Evolutionary conservation across 768 basidiomycete species (phyloP).

Genomic region (Nidula microcarpa): DNA sequence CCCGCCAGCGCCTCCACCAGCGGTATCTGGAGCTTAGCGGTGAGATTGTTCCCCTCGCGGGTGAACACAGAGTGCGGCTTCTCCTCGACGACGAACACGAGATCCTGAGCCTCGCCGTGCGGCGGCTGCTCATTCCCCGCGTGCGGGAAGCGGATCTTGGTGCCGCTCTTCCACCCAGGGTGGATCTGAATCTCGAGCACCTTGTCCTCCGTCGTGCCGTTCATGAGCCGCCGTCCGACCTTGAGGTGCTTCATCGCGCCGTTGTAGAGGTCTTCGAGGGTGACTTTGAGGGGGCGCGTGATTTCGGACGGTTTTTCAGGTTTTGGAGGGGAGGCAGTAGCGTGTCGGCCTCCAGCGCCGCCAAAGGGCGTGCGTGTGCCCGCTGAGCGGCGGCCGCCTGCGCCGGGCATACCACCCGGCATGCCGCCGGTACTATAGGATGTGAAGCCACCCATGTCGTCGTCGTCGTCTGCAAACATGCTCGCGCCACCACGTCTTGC

Average conservation of each 20-base stretch:
- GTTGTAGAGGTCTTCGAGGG: conserved; percentile 81
- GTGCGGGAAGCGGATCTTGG: conserved; percentile 86
- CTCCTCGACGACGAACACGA: conserved; percentile 98
- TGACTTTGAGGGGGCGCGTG: conserved; percentile 77
- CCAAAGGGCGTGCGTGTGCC: conserved; percentile 14
- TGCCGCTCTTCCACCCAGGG: conserved; percentile 96
- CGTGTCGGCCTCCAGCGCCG: conserved; percentile 19
- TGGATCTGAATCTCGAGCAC: conserved; percentile 75
- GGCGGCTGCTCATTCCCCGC: conserved; percentile 76
- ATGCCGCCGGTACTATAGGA: conserved; percentile 43
- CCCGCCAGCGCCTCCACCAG: conserved; percentile 84
- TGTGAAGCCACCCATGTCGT: conserved; percentile 41
- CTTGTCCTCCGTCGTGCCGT: conserved; percentile 80
- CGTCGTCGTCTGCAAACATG: conserved; percentile 40
- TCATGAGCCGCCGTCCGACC: conserved; percentile 70
- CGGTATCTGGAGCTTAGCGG: conserved; percentile 56
- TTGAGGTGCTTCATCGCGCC: conserved; percentile 89
- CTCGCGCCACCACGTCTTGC: conserved; percentile 27
- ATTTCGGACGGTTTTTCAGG: conserved; percentile 55
- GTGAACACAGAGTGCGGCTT: conserved; percentile 78
- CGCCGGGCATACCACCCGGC: conserved; percentile 46
- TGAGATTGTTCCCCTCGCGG: conserved; percentile 80
- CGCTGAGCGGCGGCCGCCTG: conserved; percentile 14
- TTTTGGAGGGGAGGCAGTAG: conserved; percentile 18
- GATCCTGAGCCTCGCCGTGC: conserved; percentile 70